phyloP scores from a whole-genome alignment of 306 rosid genomes.

The Cucumis hystrix region DNA sequence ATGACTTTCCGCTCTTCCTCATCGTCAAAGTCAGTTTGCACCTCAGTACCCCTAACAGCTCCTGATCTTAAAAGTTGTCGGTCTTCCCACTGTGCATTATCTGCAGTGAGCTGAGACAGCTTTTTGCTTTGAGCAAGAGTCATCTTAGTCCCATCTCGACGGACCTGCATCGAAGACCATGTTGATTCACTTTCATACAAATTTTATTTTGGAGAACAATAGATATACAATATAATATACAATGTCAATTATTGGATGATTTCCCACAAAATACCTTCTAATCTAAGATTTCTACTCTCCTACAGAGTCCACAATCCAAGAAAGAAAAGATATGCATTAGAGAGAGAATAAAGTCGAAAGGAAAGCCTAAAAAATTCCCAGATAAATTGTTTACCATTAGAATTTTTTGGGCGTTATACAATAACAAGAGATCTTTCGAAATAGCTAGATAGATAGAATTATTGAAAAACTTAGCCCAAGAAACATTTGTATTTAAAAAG shows the following conservation, averaged over 20 bases:
- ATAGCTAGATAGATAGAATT: too few species aligned
- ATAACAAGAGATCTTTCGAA: too few species aligned
- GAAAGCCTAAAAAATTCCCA: too few species aligned
- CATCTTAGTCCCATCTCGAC: conserved; percentile 96
- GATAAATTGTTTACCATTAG: too few species aligned
- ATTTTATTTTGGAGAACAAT: neutral
- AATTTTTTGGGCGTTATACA: too few species aligned
- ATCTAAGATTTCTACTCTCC: too few species aligned
- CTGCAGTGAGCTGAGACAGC: conserved; percentile 89
- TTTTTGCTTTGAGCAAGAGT: conserved; percentile 87
- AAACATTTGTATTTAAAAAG: neutral
- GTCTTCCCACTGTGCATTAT: conserved; percentile 99
- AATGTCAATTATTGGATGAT: too few species aligned
- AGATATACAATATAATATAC: neutral
- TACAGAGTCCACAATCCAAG: too few species aligned
- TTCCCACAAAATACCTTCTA: too few species aligned
- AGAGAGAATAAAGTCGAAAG: too few species aligned
- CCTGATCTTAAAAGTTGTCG: conserved; percentile 92
- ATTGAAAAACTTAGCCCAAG: neutral
- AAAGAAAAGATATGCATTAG: too few species aligned
- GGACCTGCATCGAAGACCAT: conserved; percentile 35
- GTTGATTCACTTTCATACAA: neutral
- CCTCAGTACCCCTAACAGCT: conserved; percentile 96
- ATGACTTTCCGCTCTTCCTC: conserved; percentile 95
- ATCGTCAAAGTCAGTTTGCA: conserved; percentile 94